Conservation (phyloP, 768 basidiomycete genomes). For the Scleroderma bovista region DNA sequence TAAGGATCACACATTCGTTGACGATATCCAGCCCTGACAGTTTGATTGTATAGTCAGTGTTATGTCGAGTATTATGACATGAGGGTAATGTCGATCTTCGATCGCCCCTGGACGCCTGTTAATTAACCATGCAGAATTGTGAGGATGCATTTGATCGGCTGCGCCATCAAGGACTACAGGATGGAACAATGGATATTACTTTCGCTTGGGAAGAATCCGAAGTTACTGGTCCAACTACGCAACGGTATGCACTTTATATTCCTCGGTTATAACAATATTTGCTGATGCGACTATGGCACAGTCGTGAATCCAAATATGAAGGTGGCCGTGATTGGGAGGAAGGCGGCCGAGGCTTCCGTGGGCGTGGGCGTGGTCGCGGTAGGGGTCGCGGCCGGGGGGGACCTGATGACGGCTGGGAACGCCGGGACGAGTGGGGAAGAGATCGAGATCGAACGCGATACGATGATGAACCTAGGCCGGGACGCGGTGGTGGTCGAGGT, state of each 20-base stretch:
- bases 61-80: conserved; percentile 95
- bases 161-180: conserved; percentile 71
- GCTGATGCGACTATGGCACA: conserved; percentile 8
- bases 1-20: conserved; percentile 21
- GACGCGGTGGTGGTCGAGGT: conserved; percentile 34
- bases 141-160: conserved; percentile 77
- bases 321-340: conserved; percentile 46
- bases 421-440: conserved; percentile 2
- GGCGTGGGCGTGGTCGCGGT: conserved; percentile 35
- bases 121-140: conserved; percentile 46
- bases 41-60: conserved; percentile 53
- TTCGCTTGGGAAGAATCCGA: conserved; percentile 81
- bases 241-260: conserved; percentile 30
- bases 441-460: conserved; percentile 13
- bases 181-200: conserved; percentile 83
- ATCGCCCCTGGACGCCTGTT: conserved; percentile 6
- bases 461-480: conserved; percentile 33
- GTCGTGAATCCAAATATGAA: conserved; percentile 31
- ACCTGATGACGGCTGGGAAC: conserved; percentile 26
- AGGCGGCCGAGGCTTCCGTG: conserved; percentile 32
- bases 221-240: conserved; percentile 41
- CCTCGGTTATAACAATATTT: not conserved
- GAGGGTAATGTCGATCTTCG: conserved; percentile 40
- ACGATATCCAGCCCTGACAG: conserved; percentile 3
- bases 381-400: conserved; percentile 39